These are phyloP conservation scores for Musa troglodytarum DNA, from an alignment of 176 grass and related monocot species.

Conservation along the genomic window DNA sequence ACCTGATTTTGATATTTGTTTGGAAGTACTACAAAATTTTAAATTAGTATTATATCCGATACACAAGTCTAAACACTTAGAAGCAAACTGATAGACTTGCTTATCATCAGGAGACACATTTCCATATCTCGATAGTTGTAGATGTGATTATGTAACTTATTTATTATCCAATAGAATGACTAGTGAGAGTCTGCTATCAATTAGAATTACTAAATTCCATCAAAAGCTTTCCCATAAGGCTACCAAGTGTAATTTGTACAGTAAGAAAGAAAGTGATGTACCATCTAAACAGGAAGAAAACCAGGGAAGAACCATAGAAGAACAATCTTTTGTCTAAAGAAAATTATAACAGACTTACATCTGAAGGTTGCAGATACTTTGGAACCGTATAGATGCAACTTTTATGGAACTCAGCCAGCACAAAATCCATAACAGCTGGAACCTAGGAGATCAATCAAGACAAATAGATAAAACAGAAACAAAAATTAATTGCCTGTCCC, in stretches of 20 bases:
- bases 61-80: no score
- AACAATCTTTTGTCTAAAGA: neutral
- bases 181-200: neutral
- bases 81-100: no score
- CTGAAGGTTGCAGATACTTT: constrained; percentile 80
- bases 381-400: constrained; percentile 87
- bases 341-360: constrained; percentile 45
- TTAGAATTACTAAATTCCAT: neutral
- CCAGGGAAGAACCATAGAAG: neutral
- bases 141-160: neutral
- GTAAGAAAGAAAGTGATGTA: neutral
- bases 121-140: neutral
- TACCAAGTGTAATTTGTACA: neutral
- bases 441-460: constrained; percentile 18
- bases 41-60: no score
- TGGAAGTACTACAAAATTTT: no score
- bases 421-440: constrained; percentile 69
- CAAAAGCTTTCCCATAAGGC: neutral
- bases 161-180: neutral
- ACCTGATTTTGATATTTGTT: no score
- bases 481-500: neutral
- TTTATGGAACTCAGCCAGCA: constrained; percentile 83
- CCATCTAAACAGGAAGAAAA: neutral
- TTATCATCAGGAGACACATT: no score
- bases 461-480: neutral